A percentile compares a stretch with the other conserved stretches of the same genome.
Conservation (phyloP, 768 basidiomycete species). For the Tricholoma matsutake region DNA sequence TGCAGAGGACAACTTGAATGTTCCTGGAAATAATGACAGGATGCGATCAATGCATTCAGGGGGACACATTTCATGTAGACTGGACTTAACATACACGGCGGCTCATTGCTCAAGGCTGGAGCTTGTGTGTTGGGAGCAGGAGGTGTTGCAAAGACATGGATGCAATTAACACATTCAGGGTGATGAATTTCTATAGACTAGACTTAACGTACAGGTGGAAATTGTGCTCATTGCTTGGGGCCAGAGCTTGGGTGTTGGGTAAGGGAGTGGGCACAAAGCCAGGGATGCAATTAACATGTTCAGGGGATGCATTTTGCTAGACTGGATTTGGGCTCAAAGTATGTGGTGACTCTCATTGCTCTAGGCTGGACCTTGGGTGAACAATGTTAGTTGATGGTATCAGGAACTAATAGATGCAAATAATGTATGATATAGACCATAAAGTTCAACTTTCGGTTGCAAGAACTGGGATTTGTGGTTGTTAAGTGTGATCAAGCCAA, state of each 20-base stretch:
- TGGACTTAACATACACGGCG: background rate
- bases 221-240: background rate
- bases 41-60: background rate
- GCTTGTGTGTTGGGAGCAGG: background rate
- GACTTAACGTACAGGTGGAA: background rate
- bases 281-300: too few species aligned
- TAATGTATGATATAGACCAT: too few species aligned
- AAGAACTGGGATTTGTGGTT: too few species aligned
- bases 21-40: conserved; percentile 1
- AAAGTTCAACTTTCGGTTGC: too few species aligned
- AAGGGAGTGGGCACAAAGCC: background rate
- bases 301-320: background rate
- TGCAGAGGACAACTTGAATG: background rate
- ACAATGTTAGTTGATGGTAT: background rate
- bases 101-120: background rate
- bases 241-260: background rate
- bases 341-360: background rate
- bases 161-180: background rate
- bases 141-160: background rate
- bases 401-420: background rate
- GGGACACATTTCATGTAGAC: background rate
- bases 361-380: background rate
- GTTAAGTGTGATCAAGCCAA: too few species aligned
- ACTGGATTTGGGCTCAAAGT: background rate
- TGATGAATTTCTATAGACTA: background rate